Percentiles rank a stretch among this genome's conserved stretches.
phyloP scores from a whole-genome alignment of 1,284 basidiomycete genomes.

The Apiotrichum mycotoxinovorans region DNA sequence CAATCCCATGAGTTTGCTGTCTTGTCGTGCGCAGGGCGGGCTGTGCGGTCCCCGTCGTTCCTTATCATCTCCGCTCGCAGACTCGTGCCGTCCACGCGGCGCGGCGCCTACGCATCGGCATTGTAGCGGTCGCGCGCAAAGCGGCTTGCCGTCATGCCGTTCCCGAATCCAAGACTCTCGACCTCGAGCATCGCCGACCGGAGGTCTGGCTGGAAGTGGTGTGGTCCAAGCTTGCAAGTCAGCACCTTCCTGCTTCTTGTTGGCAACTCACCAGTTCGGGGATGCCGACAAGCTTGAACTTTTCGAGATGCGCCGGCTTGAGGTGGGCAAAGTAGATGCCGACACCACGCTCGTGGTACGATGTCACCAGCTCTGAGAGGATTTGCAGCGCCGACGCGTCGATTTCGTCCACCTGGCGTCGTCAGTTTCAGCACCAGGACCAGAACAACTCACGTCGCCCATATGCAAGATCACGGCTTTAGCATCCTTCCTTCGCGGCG shows the following conservation, averaged over 20 bases:
- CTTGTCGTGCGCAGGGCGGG: too few relatives aligned
- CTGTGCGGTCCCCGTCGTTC: too few relatives aligned
- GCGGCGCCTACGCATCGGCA: background rate
- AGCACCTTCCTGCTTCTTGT: background rate
- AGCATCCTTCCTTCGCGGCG: constrained; percentile 69
- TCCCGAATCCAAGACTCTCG: constrained; percentile 43
- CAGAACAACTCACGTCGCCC: constrained; percentile 55
- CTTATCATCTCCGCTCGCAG: too few relatives aligned
- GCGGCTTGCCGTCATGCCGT: constrained; percentile 4
- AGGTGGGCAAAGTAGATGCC: constrained; percentile 76
- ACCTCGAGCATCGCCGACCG: constrained; percentile 43
- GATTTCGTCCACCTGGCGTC: constrained; percentile 64
- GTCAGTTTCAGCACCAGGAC: background rate
- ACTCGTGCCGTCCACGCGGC: too few relatives aligned
- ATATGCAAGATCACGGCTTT: constrained; percentile 81
- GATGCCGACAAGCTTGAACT: constrained; percentile 55
- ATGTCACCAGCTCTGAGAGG: constrained; percentile 71
- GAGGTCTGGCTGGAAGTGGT: constrained; percentile 69
- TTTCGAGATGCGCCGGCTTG: constrained; percentile 56
- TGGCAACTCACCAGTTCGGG: constrained; percentile 34
- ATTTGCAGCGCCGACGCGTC: constrained; percentile 89
- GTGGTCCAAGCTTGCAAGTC: constrained; percentile 60
- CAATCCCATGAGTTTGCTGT: too few relatives aligned
- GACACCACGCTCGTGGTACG: constrained; percentile 68
- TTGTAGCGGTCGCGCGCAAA: background rate